A percentile compares a stretch with the other conserved stretches of the same genome.
phyloP scores from a whole-genome alignment of 2,329 filamentous ascomycete genomes.

The Neofusicoccum laricinum region DNA sequence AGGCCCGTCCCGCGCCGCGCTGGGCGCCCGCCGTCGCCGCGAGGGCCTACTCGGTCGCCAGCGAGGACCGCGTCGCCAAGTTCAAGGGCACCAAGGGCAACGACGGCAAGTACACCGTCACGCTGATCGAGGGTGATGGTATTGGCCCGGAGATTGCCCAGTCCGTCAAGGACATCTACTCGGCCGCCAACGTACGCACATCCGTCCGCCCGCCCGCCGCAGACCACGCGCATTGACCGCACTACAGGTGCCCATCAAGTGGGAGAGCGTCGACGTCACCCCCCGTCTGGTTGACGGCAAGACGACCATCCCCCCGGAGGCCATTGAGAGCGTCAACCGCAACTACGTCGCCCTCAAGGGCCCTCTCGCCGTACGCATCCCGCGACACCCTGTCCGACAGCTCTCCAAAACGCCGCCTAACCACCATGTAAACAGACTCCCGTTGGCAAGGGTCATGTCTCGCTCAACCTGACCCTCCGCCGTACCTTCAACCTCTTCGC shows the following conservation, averaged over 20 bases:
- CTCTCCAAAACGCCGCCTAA: conserved; percentile 9
- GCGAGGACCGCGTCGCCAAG: conserved; percentile 75
- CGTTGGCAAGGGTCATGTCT: conserved; percentile 98
- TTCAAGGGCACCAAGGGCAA: conserved; percentile 88
- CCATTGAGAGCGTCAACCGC: conserved; percentile 87
- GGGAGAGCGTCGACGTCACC: conserved; percentile 96
- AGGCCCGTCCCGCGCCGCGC: conserved; percentile 41
- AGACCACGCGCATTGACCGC: conserved; percentile 13
- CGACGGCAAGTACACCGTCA: conserved; percentile 92
- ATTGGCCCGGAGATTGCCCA: conserved; percentile 97
- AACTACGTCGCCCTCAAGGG: conserved; percentile 99
- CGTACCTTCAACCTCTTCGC: conserved; percentile 99
- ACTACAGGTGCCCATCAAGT: conserved; percentile 78
- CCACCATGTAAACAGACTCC: conserved; percentile 63
- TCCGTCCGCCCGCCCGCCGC: conserved; percentile 12
- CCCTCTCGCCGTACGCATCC: conserved; percentile 75
- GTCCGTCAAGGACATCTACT: conserved; percentile 98
- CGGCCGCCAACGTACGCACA: conserved; percentile 74
- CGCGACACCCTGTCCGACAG: conserved; percentile 7
- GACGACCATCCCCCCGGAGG: conserved; percentile 88
- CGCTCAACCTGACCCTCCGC: conserved; percentile 95
- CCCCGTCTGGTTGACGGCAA: conserved; percentile 91
- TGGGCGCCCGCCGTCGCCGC: conserved; percentile 22
- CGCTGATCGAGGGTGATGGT: conserved; percentile 97
- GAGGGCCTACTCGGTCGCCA: conserved; percentile 56